Evolutionary conservation across 2,329 filamentous ascomycete species (phyloP), one percentile per base, ranked within the genome.

Genomic region (Colletotrichum orchidophilum): DNA sequence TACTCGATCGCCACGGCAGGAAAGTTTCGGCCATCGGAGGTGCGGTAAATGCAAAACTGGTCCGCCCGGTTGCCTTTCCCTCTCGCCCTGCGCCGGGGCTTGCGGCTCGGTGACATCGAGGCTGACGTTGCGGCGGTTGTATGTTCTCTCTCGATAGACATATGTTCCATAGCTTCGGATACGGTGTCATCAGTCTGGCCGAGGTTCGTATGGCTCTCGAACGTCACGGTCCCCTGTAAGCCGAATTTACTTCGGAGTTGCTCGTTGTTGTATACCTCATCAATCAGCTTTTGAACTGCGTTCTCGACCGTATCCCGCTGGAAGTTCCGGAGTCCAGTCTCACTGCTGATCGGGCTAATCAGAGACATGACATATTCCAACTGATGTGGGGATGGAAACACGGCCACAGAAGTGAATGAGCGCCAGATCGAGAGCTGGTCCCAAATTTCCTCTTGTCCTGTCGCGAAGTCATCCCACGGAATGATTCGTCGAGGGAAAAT

Each of bases 181-280:
- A 78, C 55, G 59, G 54, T 66, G 59, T 78, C 74, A 42, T 78
- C 74, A 42, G 50, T 70, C 46, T 33, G 39, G 6, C 78, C 76
- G n/a, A 81, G 75, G 66, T 81, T 82, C 3, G 76, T 81, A 63
- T 82, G 76, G 74, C 78, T 82, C 68, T 82, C 76, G 57, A 84
- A 84, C 2, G 77, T 79, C 26, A 82, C 74, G 1, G 77, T 77
- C 60, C 80, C 79, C 18, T 67, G 42, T 5, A 84, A 71, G 31
- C 75, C 76, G n/a, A 84, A 75, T 31, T 50, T 26, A 13, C 62
- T 54, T 58, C 78, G 77, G 11, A 83, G 71, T 11, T 59, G 27
- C 13, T 73, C 18, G 54, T 84, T 67, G 1, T 78, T 67, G 31
- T 75, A 78, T 3, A 75, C 73, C 42, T 58, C 65, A 11, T 80